Base-by-base conservation (phyloP, 768 basidiomycete genomes). In the Austroboletus eburneus region DNA sequence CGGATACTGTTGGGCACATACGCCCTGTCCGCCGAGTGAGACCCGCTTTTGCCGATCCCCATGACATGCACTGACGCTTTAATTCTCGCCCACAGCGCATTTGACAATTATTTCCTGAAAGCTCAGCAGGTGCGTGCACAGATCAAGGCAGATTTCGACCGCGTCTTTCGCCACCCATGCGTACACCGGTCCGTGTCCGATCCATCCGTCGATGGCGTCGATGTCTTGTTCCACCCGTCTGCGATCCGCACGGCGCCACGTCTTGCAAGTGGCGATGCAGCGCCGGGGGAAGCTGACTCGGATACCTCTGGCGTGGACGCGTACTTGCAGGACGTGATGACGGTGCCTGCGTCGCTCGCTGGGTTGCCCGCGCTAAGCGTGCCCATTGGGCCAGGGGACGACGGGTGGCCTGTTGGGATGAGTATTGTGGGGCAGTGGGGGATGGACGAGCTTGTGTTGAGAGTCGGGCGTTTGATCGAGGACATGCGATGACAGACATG, bases 41-140 rank as follows among this genome's bases (percentile, higher is more conserved):
- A n/a, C n/a, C n/a, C n/a, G n/a, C n/a, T n/a, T n/a, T n/a, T n/a
- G n/a, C n/a, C n/a, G n/a, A n/a, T 27, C 27, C 27, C 27, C 27
- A 27, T 27, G 7, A 12, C 27, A 12, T 27, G 5, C 27, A 27
- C 12, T 27, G 7, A 27, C 27, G 27, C n/a, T 27, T 27, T 27
- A 12, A 12, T 27, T 27, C 27, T 27, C 27, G 27, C 27, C 12
- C 27, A 5, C 27, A 97, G 92, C 47, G 92, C 92, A n/a, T 97
- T 93, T 60, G 87, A 97, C 68, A 97, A 95, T 59, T 97, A 95
- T 65, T 99, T 92, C 63, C 74, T 98, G 5, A 91, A 95, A 70
- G 94, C 95, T 0, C 86, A 91, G 51, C 77, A 81, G 25, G 78
- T 97, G 9, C 83, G 95, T 1, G 74, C 77, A 41, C 68, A 77